Base-by-base conservation (phyloP, 1,284 basidiomycete genomes). In the Papiliotrema nemorosa region DNA sequence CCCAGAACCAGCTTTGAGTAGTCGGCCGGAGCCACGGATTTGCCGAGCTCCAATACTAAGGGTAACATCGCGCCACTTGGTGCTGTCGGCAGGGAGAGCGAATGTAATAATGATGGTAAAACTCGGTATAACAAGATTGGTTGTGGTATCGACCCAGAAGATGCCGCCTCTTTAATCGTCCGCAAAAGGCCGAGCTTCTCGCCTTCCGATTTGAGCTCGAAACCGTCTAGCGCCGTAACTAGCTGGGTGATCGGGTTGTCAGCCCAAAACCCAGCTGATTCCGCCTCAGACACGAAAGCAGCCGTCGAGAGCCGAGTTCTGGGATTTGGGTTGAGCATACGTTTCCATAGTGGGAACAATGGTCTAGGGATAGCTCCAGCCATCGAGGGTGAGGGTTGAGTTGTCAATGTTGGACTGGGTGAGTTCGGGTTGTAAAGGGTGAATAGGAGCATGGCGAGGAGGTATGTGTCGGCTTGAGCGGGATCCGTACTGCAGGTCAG, bases 111-210 rank as follows among this genome's bases (percentile, higher is more conserved):
- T 0, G 89, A 86, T 0, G 96, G 96, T 0, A 98, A 80, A 3
- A 98, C 84, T 47, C 87, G 85, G 70, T 88, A 84, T 3, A 87
- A 85, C 0, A 87, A 80, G 72, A 98, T 97, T 58, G 93, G 89
- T 0, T 84, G 78, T 2, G 94, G 93, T 49, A 99, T 85, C 0
- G 87, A 84, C 3, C 66, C 66, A 2, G 57, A 38, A 2, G 82
- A 77, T 0, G 84, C 81, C 0, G 87, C 84, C 53, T 94, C 89
- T 68, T 86, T 89, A 54, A 96, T 78, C 3, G 80, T 84, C 50
- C 88, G 88, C 47, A 96, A 79, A n/a, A 96, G 75, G 0, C 77
- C 68, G 1, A 78, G 77, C 62, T 94, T 90, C 54, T 97, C 94
- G 7, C 80, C 79, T 64, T 97, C 92, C 52, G 82, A 85, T 10